phyloP scores from a whole-genome alignment of 169 alveolate genomes.

The Nephromyces sp. region DNA sequence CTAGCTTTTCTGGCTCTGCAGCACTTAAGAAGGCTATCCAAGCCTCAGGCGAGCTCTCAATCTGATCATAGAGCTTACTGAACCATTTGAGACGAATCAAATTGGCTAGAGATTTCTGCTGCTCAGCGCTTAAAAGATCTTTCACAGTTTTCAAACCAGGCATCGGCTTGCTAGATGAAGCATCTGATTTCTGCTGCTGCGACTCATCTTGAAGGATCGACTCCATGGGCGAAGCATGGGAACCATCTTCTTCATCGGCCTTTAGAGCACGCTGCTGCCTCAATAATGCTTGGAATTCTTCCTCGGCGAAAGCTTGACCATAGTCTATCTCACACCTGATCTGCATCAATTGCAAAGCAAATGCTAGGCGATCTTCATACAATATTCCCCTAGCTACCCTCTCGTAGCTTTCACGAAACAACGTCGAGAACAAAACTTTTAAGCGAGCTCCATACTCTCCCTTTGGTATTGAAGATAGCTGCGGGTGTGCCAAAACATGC shows the following conservation, averaged over 20 bases:
- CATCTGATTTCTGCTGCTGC: not conserved
- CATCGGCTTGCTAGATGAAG: not conserved
- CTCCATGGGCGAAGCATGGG: not conserved
- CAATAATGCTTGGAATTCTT: slow-evolving; percentile 35
- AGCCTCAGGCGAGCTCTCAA: not conserved
- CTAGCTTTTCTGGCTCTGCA: not conserved
- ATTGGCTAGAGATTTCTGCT: not conserved
- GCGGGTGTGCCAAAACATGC: slow-evolving; percentile 29
- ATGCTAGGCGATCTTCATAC: slow-evolving; percentile 43
- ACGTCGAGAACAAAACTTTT: slow-evolving; percentile 1
- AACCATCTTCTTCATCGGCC: not conserved
- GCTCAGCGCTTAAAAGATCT: not conserved
- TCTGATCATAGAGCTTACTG: not conserved
- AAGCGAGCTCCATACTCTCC: slow-evolving; percentile 24
- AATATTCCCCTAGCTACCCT: slow-evolving; percentile 34
- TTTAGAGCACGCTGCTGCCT: slow-evolving; percentile 8
- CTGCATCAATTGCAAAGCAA: slow-evolving; percentile 39
- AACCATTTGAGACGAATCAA: not conserved
- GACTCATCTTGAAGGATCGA: not conserved
- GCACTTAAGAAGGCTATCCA: not conserved
- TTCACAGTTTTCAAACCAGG: no score
- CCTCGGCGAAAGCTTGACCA: slow-evolving; percentile 11
- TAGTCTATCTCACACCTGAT: slow-evolving; percentile 31
- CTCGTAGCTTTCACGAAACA: slow-evolving; percentile 20
- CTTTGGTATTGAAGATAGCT: slow-evolving; percentile 8